These are phyloP conservation scores for Starmera caribaea DNA, from an alignment of 805 yeast genomes.

Conservation along the genomic window DNA sequence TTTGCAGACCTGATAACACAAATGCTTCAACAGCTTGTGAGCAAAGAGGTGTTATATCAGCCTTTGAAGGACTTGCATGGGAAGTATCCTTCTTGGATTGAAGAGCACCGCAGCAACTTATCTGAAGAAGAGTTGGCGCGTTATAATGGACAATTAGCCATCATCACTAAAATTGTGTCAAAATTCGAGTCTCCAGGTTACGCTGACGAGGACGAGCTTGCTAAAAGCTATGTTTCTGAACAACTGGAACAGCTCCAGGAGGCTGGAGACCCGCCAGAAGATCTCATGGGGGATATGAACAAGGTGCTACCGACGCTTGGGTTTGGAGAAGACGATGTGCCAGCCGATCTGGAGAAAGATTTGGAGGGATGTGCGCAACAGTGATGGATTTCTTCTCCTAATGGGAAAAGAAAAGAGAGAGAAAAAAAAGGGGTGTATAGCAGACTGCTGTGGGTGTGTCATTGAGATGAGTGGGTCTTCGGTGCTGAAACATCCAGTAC, in stretches of 20 bases:
- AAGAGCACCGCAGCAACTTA: constrained; percentile 34
- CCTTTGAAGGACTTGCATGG: constrained; percentile 75
- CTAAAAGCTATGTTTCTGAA: constrained; percentile 41
- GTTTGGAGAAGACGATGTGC: constrained; percentile 42
- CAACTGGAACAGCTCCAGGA: constrained; percentile 64
- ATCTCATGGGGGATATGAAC: constrained; percentile 50
- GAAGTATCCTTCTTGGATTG: constrained; percentile 67
- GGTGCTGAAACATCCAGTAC: too few species aligned
- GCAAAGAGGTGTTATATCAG: constrained; percentile 79
- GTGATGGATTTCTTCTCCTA: constrained; percentile 1
- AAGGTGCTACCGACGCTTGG: constrained; percentile 33
- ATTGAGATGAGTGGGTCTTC: too few species aligned
- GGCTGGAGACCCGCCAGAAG: constrained; percentile 74
- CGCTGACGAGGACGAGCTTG: constrained; percentile 32
- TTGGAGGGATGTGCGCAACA: constrained; percentile 32
- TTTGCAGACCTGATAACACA: constrained; percentile 56
- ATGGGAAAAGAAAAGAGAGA: too few species aligned
- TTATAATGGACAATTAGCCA: constrained; percentile 51
- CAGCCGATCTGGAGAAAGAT: constrained; percentile 32
- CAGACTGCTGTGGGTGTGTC: too few species aligned
- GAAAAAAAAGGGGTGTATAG: too few species aligned
- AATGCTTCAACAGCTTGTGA: constrained; percentile 72
- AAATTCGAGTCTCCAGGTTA: constrained; percentile 61
- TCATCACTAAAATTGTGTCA: constrained; percentile 50
- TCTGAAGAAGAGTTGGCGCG: constrained; percentile 35